Evolutionary conservation across 1,284 basidiomycete species (phyloP), one percentile per base, ranked within the genome.

Genomic region (Volvariella surrecta): DNA sequence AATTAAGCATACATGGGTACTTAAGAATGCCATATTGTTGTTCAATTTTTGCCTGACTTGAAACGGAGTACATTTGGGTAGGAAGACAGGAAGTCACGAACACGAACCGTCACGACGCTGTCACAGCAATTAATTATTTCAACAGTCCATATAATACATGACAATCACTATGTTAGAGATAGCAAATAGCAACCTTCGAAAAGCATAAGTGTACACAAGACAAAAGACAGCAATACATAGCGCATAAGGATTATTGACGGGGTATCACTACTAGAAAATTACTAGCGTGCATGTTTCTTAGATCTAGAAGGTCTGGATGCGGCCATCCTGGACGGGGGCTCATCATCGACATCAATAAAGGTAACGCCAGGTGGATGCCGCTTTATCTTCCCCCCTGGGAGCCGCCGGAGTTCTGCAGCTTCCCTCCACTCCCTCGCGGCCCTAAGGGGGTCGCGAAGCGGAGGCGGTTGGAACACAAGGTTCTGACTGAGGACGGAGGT

Each of bases 1-100:
- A 89, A 66, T 84, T 91, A n/a, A 94, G 70, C 17, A 83, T 67
- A 58, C 76, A 70, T 2, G 82, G 83, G 55, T 85, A 89, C 47
- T 65, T 57, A 13, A 54, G 49, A 16, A 54, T 28, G 24, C 6
- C 11, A 28, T 6, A 28, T 6, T 11, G 24, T 3, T 41, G 18
- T 24, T 41, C 40, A 7, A 17, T 38, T 28, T 18, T 16, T 22
- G 20, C n/a, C n/a, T n/a, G n/a, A n/a, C n/a, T n/a, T n/a, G n/a
- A n/a, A n/a, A n/a, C 17, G 19, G 15, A 32, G 15, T 32, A 47
- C 19, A 39, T 43, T 39, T 20, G 35, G 43, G 40, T 18, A 38
- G 35, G 32, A 45, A 39, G 39, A 37, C 22, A 42, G 40, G 31
- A 20, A 28, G 48, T 49, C 48, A 49, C 48, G 32, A 39, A 45